A percentile compares a stretch with the other conserved stretches of the same genome.
Evolutionary conservation across 768 basidiomycete species (phyloP).

Genomic region (Macrolepiota fuliginosa): DNA sequence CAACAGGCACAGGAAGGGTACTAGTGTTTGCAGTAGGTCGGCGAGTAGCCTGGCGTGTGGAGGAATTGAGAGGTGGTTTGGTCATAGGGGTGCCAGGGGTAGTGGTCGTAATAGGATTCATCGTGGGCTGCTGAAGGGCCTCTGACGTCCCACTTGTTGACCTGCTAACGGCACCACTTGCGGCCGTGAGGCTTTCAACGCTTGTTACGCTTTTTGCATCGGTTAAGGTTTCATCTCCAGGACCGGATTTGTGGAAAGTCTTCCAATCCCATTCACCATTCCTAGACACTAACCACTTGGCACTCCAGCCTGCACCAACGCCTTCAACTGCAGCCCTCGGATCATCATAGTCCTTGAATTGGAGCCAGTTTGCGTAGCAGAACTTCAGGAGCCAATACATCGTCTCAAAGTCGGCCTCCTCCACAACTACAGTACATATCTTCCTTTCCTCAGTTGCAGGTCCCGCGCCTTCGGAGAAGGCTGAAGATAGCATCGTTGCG

Average conservation of each 20-base stretch:
- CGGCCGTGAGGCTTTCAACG: conserved; percentile 41
- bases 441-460: conserved; percentile 47
- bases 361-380: conserved; percentile 73
- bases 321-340: conserved; percentile 66
- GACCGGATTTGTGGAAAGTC: conserved; percentile 41
- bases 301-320: conserved; percentile 64
- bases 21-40: conserved; percentile 20
- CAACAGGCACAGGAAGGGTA: conserved; percentile 17
- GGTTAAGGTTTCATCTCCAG: conserved; percentile 28
- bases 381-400: conserved; percentile 79
- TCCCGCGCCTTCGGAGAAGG: conserved; percentile 59
- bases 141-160: conserved; percentile 31
- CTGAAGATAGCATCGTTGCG: conserved; percentile 67
- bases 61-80: conserved; percentile 8
- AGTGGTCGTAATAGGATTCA: conserved; percentile 23
- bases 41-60: conserved; percentile 18
- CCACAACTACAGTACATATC: conserved; percentile 64
- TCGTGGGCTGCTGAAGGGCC: conserved; percentile 18
- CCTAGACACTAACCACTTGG: conserved; percentile 48
- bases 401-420: conserved; percentile 76
- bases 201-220: conserved; percentile 52
- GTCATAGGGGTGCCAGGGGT: conserved; percentile 14
- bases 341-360: conserved; percentile 69
- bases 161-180: conserved; percentile 24
- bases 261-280: conserved; percentile 73